A percentile compares a stretch with the other conserved stretches of the same genome.
phyloP scores from a whole-genome alignment of 495 filamentous ascomycete species.

The Bacidia gigantensis region DNA sequence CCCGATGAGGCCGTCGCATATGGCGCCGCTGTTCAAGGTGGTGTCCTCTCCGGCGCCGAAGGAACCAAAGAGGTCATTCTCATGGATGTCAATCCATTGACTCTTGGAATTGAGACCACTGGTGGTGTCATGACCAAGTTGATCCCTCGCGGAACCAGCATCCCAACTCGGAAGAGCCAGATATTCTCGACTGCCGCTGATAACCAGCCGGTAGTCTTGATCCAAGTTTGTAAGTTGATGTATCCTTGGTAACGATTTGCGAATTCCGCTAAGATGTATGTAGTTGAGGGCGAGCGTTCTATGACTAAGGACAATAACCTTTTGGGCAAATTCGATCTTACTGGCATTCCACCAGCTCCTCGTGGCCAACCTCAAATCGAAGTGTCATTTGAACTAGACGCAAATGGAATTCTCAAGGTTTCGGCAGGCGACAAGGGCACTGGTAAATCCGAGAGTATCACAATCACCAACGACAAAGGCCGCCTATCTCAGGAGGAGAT shows the following conservation, averaged over 20 bases:
- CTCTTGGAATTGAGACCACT: slow-evolving; percentile 96
- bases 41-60: slow-evolving; percentile 80
- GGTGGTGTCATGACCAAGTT: slow-evolving; percentile 98
- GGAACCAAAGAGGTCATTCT: slow-evolving; percentile 68
- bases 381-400: slow-evolving; percentile 93
- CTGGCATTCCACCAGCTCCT: slow-evolving; percentile 83
- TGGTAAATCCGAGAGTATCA: slow-evolving; percentile 90
- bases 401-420: slow-evolving; percentile 96
- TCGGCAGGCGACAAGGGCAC: slow-evolving; percentile 93
- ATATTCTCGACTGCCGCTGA: slow-evolving; percentile 97
- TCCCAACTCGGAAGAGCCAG: slow-evolving; percentile 93
- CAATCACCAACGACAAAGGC: slow-evolving; percentile 97
- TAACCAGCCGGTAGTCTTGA: slow-evolving; percentile 93
- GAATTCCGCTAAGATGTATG: slow-evolving; percentile 12
- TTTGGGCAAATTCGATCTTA: slow-evolving; percentile 95
- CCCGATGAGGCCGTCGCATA: slow-evolving; percentile 97
- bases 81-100: slow-evolving; percentile 97
- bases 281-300: slow-evolving; percentile 77
- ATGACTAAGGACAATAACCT: slow-evolving; percentile 97
- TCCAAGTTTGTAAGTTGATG: slow-evolving; percentile 60
- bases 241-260: background rate
- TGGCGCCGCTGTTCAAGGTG: slow-evolving; percentile 93
- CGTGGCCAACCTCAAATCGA: slow-evolving; percentile 97
- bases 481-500: slow-evolving; percentile 93
- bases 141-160: slow-evolving; percentile 87